Conservation (phyloP, 2,329 filamentous ascomycete genomes). For the Colletotrichum navitas region DNA sequence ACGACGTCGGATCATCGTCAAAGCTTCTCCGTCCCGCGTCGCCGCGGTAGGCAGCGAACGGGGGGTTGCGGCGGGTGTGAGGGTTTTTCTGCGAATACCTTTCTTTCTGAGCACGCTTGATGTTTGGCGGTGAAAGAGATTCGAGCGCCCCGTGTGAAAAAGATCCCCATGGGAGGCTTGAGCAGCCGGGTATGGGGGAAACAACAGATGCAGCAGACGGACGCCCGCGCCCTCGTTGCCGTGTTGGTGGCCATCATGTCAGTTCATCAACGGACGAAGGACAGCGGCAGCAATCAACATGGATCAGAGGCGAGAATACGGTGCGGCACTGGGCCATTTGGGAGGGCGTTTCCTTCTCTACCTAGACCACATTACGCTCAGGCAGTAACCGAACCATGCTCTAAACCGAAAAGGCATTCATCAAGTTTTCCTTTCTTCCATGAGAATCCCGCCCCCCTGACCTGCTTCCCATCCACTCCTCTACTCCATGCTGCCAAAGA, state of each 20-base stretch:
- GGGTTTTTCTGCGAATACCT: too few species aligned
- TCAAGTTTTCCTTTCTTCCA: slow-evolving; percentile 1
- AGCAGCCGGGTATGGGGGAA: too few species aligned
- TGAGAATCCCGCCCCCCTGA: not conserved
- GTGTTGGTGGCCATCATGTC: not conserved
- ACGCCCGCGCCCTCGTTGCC: too few species aligned
- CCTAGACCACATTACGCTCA: not conserved
- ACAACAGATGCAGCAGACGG: not conserved
- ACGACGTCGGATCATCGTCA: too few species aligned
- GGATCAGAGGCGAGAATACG: not conserved
- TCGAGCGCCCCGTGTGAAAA: too few species aligned
- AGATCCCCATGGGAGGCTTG: too few species aligned
- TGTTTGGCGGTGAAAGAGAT: too few species aligned
- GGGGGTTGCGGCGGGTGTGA: too few species aligned
- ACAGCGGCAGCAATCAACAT: too few species aligned
- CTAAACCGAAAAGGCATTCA: not conserved
- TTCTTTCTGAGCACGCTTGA: too few species aligned
- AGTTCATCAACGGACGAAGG: not conserved
- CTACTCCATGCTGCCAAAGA: slow-evolving; percentile 22
- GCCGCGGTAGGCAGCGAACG: too few species aligned
- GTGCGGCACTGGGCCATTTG: not conserved
- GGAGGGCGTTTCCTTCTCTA: not conserved
- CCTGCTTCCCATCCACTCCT: not conserved
- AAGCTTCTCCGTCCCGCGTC: too few species aligned
- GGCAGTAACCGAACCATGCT: not conserved